Evolutionary conservation across 768 basidiomycete species (phyloP), one percentile per base, ranked within the genome.

Genomic region (Pholiota conissans): DNA sequence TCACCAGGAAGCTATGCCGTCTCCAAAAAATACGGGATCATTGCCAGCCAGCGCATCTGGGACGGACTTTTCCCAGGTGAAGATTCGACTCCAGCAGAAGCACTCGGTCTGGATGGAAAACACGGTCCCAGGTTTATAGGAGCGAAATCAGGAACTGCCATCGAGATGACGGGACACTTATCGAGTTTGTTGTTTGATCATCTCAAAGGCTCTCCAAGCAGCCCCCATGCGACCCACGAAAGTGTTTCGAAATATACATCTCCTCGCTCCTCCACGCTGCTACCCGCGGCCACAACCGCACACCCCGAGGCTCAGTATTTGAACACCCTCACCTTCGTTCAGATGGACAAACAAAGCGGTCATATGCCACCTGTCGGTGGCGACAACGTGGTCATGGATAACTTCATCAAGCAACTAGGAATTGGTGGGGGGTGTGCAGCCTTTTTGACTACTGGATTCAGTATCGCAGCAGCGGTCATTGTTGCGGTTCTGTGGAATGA

Each of bases 1-100:
- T 60, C 55, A 7, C 59, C 59, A 4, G 59, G 59, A 30, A 56
- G 55, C 40, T 60, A 60, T 28, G 56, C 53, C 34, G 55, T 56
- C 5, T 55, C 59, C 8, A 60, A 57, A 46, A 60, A 60, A 53
- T 60, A 60, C 29, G 59, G 59, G 2, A 49, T 53, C 3, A 49
- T 60, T 6, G 40, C 59, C 10, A 30, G 42, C 8, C 45, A 50
- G 3, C 40, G 32, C 13, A 34, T 60, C 20, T 60, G 59, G 59
- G 55, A 56, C 30, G 46, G 55, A 42, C 24, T 56, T 1, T 56
- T 60, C 27, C 55, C 55, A 1, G 59, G 59, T 2, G 40, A 45
- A 16, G 34, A 29, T 20, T 29, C 51, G 0, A 37, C 32, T 3
- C 59, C 59, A 9, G 50, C 51, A 4, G 50, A 56, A 18, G 22